Evolutionary conservation across 805 yeast genomes (phyloP), one percentile per base, ranked within the genome.

Genomic region (Candida maltosa): DNA sequence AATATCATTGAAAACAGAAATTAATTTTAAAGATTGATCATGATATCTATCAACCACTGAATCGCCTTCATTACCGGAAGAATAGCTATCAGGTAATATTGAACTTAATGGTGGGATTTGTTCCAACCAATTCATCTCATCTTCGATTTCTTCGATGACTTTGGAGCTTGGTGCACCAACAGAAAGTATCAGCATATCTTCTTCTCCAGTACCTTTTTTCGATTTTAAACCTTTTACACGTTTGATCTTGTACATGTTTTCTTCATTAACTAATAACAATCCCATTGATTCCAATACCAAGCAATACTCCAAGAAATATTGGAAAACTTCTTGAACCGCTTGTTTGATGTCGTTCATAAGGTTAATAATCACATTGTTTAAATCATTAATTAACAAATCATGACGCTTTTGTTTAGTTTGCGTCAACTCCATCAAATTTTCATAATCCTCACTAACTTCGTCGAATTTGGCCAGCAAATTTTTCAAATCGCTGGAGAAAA

Each of bases 201-300:
- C 57, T 5, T 60, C 65, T 26, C 61, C 54, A 7, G 23, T 39
- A 16, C 36, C 18, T 17, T 22, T 58, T 36, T 69, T 73, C 32
- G 74, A 71, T 42, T 79, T 67, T 42, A 85, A 61, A 0, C 96
- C 96, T 52, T 85, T 85, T 3, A 87, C 96, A 41, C 97, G 70
- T 31, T 78, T 78, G 19, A 85, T 76, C 33, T 70, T 70, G 28
- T 70, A 63, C 7, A 57, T 63, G 12, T 42, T 42, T 23, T 38
- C 36, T 26, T 70, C 73, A 32, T 69, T 68, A 2, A 75, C 66
- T 31, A 85, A 69, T 24, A 87, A 68, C 31, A 88, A 64, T 0
- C 97, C 96, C 69, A 88, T 78, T 3, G 82, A 70, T 50, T 85
- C 94, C 21, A 86, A 61, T 3, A 83, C 60, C 31, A 73, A 62